These are phyloP conservation scores for Phalaenopsis equestris DNA, from an alignment of 106 monocot genomes.

Conservation along the genomic window DNA sequence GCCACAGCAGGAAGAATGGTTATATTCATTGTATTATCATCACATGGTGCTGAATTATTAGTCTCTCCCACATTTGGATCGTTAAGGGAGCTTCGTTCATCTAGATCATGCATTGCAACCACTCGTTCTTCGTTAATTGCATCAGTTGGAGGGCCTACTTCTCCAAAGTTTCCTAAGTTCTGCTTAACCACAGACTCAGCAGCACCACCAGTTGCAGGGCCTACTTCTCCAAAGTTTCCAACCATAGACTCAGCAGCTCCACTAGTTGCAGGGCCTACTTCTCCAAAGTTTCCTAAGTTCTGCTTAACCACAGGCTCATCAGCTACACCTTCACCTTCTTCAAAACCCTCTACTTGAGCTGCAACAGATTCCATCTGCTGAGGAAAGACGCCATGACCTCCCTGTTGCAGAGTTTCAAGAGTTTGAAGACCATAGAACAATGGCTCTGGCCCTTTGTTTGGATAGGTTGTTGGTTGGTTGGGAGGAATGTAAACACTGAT, in stretches of 20 bases:
- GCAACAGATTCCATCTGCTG: not conserved
- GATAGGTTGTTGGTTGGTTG: constrained; percentile 24
- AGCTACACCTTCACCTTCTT: not conserved
- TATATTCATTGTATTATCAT: too few relatives aligned
- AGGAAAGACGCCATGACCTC: not conserved
- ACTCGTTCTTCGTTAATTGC: not conserved
- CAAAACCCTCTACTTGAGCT: not conserved
- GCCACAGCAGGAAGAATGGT: not conserved
- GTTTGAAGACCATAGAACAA: constrained; percentile 42
- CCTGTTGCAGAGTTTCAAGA: constrained; percentile 27
- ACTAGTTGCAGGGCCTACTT: not conserved
- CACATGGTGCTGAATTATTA: not conserved
- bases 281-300: not conserved
- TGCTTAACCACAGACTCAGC: not conserved
- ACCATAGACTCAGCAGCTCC: not conserved
- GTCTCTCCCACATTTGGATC: too few relatives aligned
- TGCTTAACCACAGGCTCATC: not conserved
- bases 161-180: not conserved
- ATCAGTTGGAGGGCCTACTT: not conserved
- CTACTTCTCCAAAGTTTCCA: not conserved
- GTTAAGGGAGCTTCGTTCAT: not conserved
- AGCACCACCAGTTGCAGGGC: not conserved
- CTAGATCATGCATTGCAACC: not conserved
- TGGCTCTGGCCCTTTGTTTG: constrained; percentile 21
- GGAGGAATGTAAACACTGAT: constrained; percentile 49